Conservation (phyloP, 768 basidiomycete genomes). For the Leccinum longicurvipes region DNA sequence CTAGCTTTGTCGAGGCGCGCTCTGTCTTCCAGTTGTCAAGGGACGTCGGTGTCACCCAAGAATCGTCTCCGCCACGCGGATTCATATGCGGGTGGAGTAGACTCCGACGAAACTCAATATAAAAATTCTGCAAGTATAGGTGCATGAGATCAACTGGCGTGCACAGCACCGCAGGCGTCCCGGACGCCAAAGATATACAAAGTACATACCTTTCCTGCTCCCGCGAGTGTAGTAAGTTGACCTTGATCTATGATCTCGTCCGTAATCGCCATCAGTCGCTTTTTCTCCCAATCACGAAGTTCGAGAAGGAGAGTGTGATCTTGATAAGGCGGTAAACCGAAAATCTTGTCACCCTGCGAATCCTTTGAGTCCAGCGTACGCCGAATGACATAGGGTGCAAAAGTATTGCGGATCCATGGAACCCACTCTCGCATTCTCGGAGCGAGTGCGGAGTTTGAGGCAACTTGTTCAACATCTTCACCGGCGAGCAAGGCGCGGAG, state of each 20-base stretch:
- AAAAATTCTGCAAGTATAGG: background rate
- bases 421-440: background rate
- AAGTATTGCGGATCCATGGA: background rate
- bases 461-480: background rate
- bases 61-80: background rate
- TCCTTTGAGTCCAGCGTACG: background rate
- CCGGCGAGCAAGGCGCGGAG: background rate
- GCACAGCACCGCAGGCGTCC: background rate
- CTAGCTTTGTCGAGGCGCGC: background rate
- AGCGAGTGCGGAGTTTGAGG: background rate
- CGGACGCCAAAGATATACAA: background rate
- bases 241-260: background rate
- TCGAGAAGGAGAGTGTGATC: background rate
- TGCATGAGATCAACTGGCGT: too few relatives aligned
- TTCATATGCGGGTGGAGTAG: background rate
- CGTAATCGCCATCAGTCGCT: background rate
- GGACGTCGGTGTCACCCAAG: background rate
- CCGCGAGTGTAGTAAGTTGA: background rate
- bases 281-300: background rate
- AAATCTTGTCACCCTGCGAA: background rate
- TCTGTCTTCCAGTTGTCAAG: background rate
- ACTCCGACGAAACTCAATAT: background rate
- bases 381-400: background rate
- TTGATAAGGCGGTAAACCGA: background rate
- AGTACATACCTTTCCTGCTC: background rate